Conservation (phyloP, 495 filamentous ascomycete species). For the Bathelium albidoporum region DNA sequence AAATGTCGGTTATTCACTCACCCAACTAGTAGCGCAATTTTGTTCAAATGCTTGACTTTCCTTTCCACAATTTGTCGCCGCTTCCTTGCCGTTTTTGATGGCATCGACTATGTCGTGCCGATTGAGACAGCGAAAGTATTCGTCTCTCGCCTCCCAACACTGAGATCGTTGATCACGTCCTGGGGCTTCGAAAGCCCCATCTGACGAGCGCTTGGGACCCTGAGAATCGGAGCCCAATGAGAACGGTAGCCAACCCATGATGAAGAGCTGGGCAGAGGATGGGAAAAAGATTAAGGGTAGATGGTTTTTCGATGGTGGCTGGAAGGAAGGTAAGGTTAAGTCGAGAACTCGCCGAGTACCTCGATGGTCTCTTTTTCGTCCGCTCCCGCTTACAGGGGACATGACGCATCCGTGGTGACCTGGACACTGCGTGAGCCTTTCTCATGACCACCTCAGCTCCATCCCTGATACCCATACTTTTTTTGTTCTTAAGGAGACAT, state of each 20-base stretch:
- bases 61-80: conserved; percentile 53
- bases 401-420: background rate
- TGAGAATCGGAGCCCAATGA: conserved; percentile 34
- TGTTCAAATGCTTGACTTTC: conserved; percentile 59
- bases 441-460: background rate
- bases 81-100: conserved; percentile 59
- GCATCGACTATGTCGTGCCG: conserved; percentile 69
- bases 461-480: background rate
- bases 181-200: conserved; percentile 61
- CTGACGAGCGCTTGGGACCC: conserved; percentile 41
- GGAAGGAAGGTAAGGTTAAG: background rate
- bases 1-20: conserved; percentile 33
- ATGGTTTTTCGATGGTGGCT: background rate
- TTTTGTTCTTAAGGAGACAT: background rate
- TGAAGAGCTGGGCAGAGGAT: background rate
- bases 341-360: background rate
- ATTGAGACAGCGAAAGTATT: conserved; percentile 79
- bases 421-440: background rate
- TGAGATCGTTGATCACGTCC: conserved; percentile 61
- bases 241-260: conserved; percentile 23
- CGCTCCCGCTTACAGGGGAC: background rate
- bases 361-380: background rate
- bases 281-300: background rate
- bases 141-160: conserved; percentile 82
- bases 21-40: conserved; percentile 74